phyloP scores from a whole-genome alignment of 164 flowering plant genomes.

The Macadamia integrifolia region DNA sequence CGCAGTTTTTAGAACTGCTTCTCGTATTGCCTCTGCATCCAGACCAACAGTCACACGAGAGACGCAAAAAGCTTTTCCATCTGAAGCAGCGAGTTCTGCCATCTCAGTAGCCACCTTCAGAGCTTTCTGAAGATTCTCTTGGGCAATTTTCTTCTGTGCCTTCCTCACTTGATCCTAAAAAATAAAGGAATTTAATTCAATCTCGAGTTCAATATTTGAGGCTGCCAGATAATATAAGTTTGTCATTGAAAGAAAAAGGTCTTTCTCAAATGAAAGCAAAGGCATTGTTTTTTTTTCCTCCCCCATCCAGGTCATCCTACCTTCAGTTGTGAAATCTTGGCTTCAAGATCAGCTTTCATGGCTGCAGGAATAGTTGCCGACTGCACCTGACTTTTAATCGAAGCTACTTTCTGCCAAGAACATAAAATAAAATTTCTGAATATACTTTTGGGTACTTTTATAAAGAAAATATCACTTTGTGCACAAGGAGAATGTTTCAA shows the following conservation, averaged over 20 bases:
- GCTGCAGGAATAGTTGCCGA: slow-evolving; percentile 79
- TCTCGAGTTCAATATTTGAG: background rate
- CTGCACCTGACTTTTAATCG: slow-evolving; percentile 70
- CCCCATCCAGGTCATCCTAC: slow-evolving; percentile 21
- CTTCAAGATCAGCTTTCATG: slow-evolving; percentile 69
- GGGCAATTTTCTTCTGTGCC: slow-evolving; percentile 75
- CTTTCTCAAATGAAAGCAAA: background rate
- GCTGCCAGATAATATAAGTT: background rate
- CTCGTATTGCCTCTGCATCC: slow-evolving; percentile 81
- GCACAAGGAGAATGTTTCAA: no score
- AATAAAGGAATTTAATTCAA: background rate
- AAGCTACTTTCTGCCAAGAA: slow-evolving; percentile 62
- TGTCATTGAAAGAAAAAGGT: background rate
- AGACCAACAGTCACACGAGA: slow-evolving; percentile 70
- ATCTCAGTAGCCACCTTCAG: slow-evolving; percentile 42
- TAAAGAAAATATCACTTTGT: no score
- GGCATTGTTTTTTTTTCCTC: background rate
- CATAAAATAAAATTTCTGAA: background rate
- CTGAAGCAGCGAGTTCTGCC: slow-evolving; percentile 65
- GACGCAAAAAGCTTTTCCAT: slow-evolving; percentile 70
- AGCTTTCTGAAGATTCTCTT: slow-evolving; percentile 73
- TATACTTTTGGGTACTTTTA: background rate
- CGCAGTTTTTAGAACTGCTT: slow-evolving; percentile 72
- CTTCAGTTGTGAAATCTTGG: slow-evolving; percentile 60
- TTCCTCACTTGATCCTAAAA: slow-evolving; percentile 63